Conservation (phyloP, 169 alveolate genomes). For the Plasmodium chabaudi region DNA sequence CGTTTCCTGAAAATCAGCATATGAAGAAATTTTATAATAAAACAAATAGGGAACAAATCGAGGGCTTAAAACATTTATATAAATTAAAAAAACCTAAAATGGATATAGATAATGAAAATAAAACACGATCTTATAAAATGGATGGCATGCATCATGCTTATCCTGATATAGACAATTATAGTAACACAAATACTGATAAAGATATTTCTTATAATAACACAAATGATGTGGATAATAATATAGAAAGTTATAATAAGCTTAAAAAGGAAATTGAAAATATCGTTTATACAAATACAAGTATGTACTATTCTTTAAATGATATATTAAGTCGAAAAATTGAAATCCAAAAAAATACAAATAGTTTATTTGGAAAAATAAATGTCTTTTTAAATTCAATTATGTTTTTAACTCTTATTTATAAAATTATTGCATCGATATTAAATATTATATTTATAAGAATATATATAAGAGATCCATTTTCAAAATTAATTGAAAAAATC, state of each 20-base stretch:
- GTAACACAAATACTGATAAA: not conserved
- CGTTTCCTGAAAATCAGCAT: not conserved
- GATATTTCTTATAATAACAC: conserved; percentile 5
- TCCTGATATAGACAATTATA: not conserved
- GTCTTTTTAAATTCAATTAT: conserved; percentile 63
- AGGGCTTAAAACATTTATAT: not conserved
- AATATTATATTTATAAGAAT: conserved; percentile 65
- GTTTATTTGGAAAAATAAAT: conserved; percentile 45
- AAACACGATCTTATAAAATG: not conserved
- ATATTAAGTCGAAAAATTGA: conserved; percentile 61
- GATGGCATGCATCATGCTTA: not conserved
- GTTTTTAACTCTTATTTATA: conserved; percentile 64
- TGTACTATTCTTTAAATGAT: conserved; percentile 68
- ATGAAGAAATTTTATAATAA: not conserved
- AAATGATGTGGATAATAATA: conserved; percentile 7
- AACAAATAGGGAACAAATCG: not conserved
- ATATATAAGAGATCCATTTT: conserved; percentile 65
- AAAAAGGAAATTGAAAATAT: conserved; percentile 70
- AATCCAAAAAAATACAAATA: conserved; percentile 64
- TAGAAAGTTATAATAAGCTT: conserved; percentile 57
- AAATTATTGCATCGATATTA: conserved; percentile 53
- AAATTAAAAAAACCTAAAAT: not conserved
- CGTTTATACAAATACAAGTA: conserved; percentile 72
- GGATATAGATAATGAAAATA: not conserved
- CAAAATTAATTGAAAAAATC: conserved; percentile 53